These are phyloP conservation scores for Cyberlindnera petersonii DNA, from an alignment of 805 yeast species.

Conservation along the genomic window DNA sequence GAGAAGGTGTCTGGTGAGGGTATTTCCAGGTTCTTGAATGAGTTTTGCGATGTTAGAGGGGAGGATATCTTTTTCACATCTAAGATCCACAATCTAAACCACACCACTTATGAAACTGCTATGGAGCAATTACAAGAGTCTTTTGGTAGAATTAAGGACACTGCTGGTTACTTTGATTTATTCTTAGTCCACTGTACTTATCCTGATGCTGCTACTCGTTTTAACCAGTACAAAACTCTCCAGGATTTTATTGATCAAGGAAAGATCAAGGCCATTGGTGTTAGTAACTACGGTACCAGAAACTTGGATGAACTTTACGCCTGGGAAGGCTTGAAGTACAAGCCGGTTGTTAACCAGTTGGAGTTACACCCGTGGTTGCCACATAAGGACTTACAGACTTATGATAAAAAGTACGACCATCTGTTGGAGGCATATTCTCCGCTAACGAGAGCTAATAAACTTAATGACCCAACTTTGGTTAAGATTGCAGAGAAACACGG, in stretches of 20 bases:
- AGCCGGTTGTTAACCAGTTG: conserved; percentile 75
- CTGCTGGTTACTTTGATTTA: conserved; percentile 63
- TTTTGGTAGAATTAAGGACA: conserved; percentile 42
- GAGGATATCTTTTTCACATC: conserved; percentile 25
- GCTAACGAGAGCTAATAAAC: conserved; percentile 21
- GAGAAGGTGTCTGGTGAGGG: conserved; percentile 22
- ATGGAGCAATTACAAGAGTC: conserved; percentile 46
- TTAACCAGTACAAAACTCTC: conserved; percentile 68
- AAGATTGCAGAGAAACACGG: conserved; percentile 23
- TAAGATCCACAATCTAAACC: conserved; percentile 17
- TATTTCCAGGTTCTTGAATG: conserved; percentile 22
- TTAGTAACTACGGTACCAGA: conserved; percentile 63
- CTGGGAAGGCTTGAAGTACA: conserved; percentile 51
- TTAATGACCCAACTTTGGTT: conserved; percentile 21
- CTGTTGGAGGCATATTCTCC: conserved; percentile 25
- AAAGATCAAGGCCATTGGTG: conserved; percentile 64
- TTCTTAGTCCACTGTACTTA: conserved; percentile 64
- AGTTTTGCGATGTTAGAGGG: conserved; percentile 21
- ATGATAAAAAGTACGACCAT: conserved; percentile 20
- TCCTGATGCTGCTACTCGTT: conserved; percentile 42
- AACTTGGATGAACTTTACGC: conserved; percentile 60
- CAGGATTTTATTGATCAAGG: conserved; percentile 67
- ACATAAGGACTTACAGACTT: conserved; percentile 23
- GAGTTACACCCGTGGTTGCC: conserved; percentile 28
- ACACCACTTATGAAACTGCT: conserved; percentile 11